Evolutionary conservation across 805 yeast species (phyloP).

Genomic region (Kazachstania psychrophila): DNA sequence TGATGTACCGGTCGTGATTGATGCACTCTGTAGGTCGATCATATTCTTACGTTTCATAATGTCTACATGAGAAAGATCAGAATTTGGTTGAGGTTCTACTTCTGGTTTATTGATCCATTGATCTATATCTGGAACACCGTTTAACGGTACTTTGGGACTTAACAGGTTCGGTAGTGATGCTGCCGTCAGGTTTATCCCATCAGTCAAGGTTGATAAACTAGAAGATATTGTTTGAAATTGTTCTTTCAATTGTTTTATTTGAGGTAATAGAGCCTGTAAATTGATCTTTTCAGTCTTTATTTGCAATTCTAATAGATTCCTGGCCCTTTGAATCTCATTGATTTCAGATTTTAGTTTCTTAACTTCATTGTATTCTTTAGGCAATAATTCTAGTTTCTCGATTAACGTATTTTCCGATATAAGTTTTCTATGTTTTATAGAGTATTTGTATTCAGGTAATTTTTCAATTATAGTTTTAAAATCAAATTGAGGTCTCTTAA

Average conservation of each 20-base stretch:
- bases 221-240: constrained; percentile 17
- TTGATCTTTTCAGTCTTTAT: constrained; percentile 18
- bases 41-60: constrained; percentile 63
- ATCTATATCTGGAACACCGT: constrained; percentile 35
- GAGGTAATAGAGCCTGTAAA: constrained; percentile 3
- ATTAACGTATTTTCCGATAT: constrained; percentile 15
- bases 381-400: constrained; percentile 22
- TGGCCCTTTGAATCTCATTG: constrained; percentile 23
- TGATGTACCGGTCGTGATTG: constrained; percentile 68
- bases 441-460: constrained; percentile 14
- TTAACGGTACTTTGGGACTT: constrained; percentile 38
- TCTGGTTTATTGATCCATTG: constrained; percentile 38
- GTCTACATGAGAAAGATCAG: constrained; percentile 49
- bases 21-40: constrained; percentile 61
- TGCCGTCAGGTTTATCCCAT: constrained; percentile 32
- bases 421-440: constrained; percentile 25
- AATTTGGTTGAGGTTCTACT: constrained; percentile 11
- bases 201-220: constrained; percentile 26
- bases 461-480: constrained; percentile 17
- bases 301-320: constrained; percentile 23
- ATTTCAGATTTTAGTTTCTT: constrained; percentile 16
- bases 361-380: constrained; percentile 19
- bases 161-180: constrained; percentile 57
- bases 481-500: constrained; percentile 25
- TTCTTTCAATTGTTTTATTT: constrained; percentile 19